Base-by-base conservation (phyloP, 2,329 filamentous ascomycete species). In the Hansfordia pulvinata region DNA sequence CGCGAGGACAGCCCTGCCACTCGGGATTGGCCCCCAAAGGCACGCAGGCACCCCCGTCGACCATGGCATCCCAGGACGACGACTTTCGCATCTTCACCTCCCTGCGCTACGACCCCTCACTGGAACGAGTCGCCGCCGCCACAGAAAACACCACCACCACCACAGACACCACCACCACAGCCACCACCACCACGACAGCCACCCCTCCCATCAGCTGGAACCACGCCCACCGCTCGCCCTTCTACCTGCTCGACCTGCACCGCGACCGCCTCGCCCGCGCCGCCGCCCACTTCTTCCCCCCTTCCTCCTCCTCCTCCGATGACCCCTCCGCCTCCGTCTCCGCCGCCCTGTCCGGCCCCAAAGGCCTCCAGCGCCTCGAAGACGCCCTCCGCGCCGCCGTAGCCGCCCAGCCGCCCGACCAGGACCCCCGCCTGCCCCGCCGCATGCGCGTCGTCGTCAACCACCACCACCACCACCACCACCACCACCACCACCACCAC, bases 231-330 rank as follows among this genome's bases (percentile, higher is more conserved):
- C 43, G 55, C 6, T 80, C 72, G 7, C 68, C 76, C 0, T 75
- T 83, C 39, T 92, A 92, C 50, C 83, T 92, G 64, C 65, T 90
- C 10, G 62, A 73, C 31, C 76, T 76, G 38, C 85, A 93, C 48
- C 69, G 73, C 23, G 78, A 86, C 46, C 76, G 85, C 28, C 67
- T 93, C 46, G 59, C 84, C n/a, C 64, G 57, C 30, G 72, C 70
- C 10, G 70, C 71, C 5, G 47, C 41, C 5, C 46, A 75, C 36
- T 78, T 69, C 56, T 42, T 50, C 5, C 77, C n/a, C n/a, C n/a
- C n/a, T n/a, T n/a, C n/a, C n/a, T n/a, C n/a, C n/a, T n/a, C n/a
- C n/a, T n/a, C n/a, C n/a, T n/a, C n/a, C n/a, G n/a, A n/a, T n/a
- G n/a, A n/a, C n/a, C n/a, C n/a, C n/a, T n/a, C n/a, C n/a, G n/a